Percentiles rank a stretch among this genome's conserved stretches.
Evolutionary conservation across 345 rosid genomes (phyloP).

Genomic region (Gossypium raimondii): DNA sequence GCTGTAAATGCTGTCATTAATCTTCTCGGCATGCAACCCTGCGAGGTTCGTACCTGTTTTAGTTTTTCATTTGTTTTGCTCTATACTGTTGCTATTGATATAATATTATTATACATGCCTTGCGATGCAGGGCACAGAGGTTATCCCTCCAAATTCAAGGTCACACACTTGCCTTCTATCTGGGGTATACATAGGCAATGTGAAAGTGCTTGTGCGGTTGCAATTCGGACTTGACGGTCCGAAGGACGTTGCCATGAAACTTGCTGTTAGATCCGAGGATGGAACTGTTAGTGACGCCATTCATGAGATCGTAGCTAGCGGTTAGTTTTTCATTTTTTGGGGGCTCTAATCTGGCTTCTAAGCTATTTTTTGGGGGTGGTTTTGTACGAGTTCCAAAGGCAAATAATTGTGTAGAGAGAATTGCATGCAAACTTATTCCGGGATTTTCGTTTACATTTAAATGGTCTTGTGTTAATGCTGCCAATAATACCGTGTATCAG

Average conservation of each 20-base stretch:
- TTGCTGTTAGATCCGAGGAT: conserved; percentile 78
- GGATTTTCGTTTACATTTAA: conserved; percentile 7
- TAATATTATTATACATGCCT: neutral
- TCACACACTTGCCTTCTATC: conserved; percentile 89
- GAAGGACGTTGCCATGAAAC: conserved; percentile 87
- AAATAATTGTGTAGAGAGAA: conserved; percentile 11
- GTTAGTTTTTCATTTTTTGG: conserved; percentile 31
- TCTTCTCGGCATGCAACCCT: conserved; percentile 99
- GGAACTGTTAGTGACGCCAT: conserved; percentile 74
- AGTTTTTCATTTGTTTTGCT: neutral
- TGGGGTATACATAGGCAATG: conserved; percentile 83
- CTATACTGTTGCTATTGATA: neutral
- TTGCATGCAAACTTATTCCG: conserved; percentile 1
- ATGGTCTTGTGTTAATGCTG: neutral
- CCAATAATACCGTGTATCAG: neutral
- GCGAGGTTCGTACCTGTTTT: conserved; percentile 56
- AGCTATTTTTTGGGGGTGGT: neutral
- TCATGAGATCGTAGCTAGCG: conserved; percentile 82
- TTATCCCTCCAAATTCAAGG: conserved; percentile 77
- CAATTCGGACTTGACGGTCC: conserved; percentile 82
- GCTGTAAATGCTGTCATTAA: conserved; percentile 78
- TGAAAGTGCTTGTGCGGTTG: conserved; percentile 68
- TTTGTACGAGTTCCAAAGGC: conserved; percentile 13
- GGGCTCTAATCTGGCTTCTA: neutral
- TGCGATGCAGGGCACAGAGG: conserved; percentile 69